Conservation (phyloP, 2,329 filamentous ascomycete species). For the Chaetomiaceae sp. region DNA sequence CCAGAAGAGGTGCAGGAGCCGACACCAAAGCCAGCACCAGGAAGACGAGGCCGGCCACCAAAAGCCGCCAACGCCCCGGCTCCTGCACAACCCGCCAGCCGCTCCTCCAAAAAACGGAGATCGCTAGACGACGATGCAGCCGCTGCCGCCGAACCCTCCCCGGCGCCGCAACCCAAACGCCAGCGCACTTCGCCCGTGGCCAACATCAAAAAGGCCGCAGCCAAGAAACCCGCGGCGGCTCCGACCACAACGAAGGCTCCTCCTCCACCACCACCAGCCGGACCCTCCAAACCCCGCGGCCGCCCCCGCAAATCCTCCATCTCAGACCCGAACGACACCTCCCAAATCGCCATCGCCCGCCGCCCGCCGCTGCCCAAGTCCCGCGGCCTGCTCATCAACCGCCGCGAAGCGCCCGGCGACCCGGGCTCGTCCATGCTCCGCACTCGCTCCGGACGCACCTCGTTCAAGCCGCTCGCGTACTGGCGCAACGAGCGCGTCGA, state of each 20-base stretch:
- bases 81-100: conserved; percentile 18
- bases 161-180: conserved; percentile 24
- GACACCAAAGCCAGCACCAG: conserved; percentile 19
- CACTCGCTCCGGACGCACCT: conserved; percentile 72
- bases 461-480: conserved; percentile 72
- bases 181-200: conserved; percentile 17
- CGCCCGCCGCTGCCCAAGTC: conserved; percentile 52
- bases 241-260: conserved; percentile 8
- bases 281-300: conserved; percentile 18
- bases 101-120: conserved; percentile 21
- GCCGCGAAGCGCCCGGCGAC: conserved; percentile 37
- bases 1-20: conserved; percentile 27
- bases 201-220: conserved; percentile 20
- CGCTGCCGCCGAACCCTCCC: conserved; percentile 16
- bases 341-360: conserved; percentile 44
- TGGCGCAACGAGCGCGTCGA: conserved; percentile 82
- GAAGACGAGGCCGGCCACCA: conserved; percentile 24
- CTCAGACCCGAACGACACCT: conserved; percentile 43
- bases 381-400: conserved; percentile 50
- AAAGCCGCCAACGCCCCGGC: conserved; percentile 25
- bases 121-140: conserved; percentile 28
- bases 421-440: conserved; percentile 45
- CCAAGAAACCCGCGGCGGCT: conserved; percentile 24
- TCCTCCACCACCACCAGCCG: conserved; percentile 1
- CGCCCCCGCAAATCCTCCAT: conserved; percentile 37